Evolutionary conservation across 805 yeast genomes (phyloP), one percentile per base, ranked within the genome.

Genomic region (Jamesozyma jinghongensis): DNA sequence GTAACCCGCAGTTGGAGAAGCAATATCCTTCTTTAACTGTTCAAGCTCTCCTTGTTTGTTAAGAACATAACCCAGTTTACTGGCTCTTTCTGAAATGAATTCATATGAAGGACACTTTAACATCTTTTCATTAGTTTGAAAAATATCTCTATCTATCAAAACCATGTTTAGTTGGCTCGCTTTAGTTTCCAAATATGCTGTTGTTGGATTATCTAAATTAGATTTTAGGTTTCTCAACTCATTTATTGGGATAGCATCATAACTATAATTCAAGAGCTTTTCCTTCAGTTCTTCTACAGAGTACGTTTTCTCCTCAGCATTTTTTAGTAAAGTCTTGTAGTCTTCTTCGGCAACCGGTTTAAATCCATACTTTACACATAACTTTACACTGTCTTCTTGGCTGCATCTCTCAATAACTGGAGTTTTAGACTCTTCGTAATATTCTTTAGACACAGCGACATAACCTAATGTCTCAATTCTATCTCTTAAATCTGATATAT

Each of bases 271-370:
- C 37, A 16, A 39, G 22, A 51, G 39, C 26, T 26, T 36, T 12
- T 34, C 10, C 44, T 53, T 17, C 48, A 52, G 38, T 18, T 44
- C 41, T 3, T 40, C 48, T 33, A 51, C 52, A 49, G 47, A 40
- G 34, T 43, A 36, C 18, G 40, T 34, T 19, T 41, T 26, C n/a
- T 43, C 36, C 28, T 42, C 37, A 31, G 49, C 30, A 32, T 49
- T 37, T 20, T 43, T 36, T 25, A 33, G 40, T 26, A 51, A 36
- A 8, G 40, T 40, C 8, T 44, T 39, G 26, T 45, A 47, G 32
- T 52, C 56, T 16, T 34, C 45, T 5, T 19, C 18, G 4, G 51
- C 17, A 14, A 49, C 4, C 2, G 54, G 45, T 19, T 34, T 35
- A 17, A 53, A 25, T n/a, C 36, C 40, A 25, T 43, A 44, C 32